Base-by-base conservation (phyloP, 441 rosid species). In the Eruca vesicaria region DNA sequence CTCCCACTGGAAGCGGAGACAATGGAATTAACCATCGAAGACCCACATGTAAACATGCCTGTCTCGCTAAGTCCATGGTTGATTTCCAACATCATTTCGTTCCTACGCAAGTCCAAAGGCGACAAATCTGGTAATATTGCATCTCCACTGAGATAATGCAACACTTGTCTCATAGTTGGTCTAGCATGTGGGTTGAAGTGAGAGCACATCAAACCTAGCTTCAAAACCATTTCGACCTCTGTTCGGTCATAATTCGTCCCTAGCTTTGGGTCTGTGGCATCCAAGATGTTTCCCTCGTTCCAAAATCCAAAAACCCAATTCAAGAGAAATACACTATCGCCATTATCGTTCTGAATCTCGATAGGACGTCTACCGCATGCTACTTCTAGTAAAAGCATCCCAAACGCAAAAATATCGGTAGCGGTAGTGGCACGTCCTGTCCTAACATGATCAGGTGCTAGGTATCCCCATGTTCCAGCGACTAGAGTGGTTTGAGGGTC, bases 391-490 rank as follows among this genome's bases (percentile, higher is more conserved):
- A 91, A 16, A 14, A 93, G 75, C 7, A 93, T 92, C 14, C 98
- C 97, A 31, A 88, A 89, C 4, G 97, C 92, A 29, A 66, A 93
- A 68, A 91, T 91, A 70, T 93, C 98, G 0, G 94, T 82, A 68
- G 86, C 57, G 0, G 78, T 59, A 0, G 92, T 19, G 26, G 57
- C 57, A 23, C 23, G 57, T 52, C 57, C 57, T 52, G 57, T 52
- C 26, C 57, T 52, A 14, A 52, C 57, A 9, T 52, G 69, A 74
- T 93, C 97, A 0, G 98, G 98, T 26, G 95, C 97, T 10, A 93
- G 48, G 75, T 93, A 93, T 32, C 78, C 97, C 68, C 89, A 73
- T 3, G 98, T 93, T 12, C 98, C 96, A 20, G 86, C 98, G 0
- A 93, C 92, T 18, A 82, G 75, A 0, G 97, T 91, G 2, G 97